Evolutionary conservation across 257 asterid species (phyloP).

Genomic region (Nicotiana tomentosiformis): DNA sequence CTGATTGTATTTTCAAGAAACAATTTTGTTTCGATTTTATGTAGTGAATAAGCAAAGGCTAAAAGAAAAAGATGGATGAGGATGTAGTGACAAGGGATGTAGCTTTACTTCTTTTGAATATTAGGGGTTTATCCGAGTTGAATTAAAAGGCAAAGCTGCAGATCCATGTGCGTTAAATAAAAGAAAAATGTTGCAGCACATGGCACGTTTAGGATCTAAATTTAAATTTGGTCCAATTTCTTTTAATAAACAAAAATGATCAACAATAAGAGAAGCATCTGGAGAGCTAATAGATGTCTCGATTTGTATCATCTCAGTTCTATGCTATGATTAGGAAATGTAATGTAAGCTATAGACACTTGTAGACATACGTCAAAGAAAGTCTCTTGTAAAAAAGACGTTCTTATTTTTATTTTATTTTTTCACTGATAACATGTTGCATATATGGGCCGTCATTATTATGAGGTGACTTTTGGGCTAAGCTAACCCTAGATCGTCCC

Average conservation of each 20-base stretch:
- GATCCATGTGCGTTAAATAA: background rate
- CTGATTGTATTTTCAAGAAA: background rate
- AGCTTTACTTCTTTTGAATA: constrained; percentile 19
- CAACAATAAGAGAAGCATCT: background rate
- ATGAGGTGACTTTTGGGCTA: no score
- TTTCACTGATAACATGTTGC: background rate
- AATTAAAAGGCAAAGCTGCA: background rate
- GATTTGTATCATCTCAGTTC: background rate
- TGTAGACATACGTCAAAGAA: background rate
- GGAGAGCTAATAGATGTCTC: background rate
- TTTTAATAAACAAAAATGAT: no score
- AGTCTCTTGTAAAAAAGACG: background rate
- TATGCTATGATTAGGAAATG: background rate
- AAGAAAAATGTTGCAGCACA: background rate
- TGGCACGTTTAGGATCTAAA: background rate
- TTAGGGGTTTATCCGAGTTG: constrained; percentile 12
- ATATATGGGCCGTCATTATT: no score
- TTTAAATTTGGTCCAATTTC: background rate
- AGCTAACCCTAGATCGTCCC: no score
- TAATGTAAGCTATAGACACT: background rate
- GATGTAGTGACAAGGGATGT: constrained; percentile 9
- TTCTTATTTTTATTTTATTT: no score
- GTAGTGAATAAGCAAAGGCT: constrained; percentile 23
- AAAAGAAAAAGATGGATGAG: background rate
- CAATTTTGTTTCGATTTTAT: background rate